A percentile compares a stretch with the other conserved stretches of the same genome.
Evolutionary conservation across 371 early-diverging fungal genomes (phyloP).

Genomic region (Mycotypha africana): DNA sequence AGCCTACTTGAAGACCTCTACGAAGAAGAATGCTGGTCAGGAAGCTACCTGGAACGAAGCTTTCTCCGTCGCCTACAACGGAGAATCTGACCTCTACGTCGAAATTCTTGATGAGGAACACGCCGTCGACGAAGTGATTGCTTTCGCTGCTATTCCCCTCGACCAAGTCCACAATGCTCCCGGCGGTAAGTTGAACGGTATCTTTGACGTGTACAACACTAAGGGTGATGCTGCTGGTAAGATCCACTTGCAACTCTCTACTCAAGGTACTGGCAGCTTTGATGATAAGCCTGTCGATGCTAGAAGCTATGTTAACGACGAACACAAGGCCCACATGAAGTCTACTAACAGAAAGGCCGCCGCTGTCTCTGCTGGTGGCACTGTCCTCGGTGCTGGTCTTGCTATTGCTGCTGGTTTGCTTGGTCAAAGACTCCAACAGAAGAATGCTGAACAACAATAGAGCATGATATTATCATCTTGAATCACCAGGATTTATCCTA

Average conservation of each 20-base stretch:
- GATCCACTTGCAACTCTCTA: constrained; percentile 43
- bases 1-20: constrained; percentile 49
- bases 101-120: constrained; percentile 54
- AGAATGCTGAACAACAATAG: too few relatives aligned
- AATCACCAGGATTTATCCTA: too few relatives aligned
- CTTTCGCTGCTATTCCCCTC: constrained; percentile 58
- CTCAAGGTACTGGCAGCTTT: constrained; percentile 26
- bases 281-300: too few relatives aligned
- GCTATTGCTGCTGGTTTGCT: constrained; percentile 48
- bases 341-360: constrained; percentile 40
- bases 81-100: constrained; percentile 46
- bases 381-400: constrained; percentile 37
- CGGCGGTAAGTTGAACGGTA: constrained; percentile 41
- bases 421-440: constrained; percentile 47
- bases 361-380: constrained; percentile 42
- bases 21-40: constrained; percentile 51
- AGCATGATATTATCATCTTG: too few relatives aligned
- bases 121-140: constrained; percentile 45
- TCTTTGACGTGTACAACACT: constrained; percentile 41
- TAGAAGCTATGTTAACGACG: constrained; percentile 44
- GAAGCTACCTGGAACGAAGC: constrained; percentile 54
- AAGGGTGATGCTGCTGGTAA: constrained; percentile 46
- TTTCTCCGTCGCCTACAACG: constrained; percentile 38
- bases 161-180: constrained; percentile 47
- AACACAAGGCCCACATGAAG: constrained; percentile 44